These are phyloP conservation scores for Candida krabiensis DNA, from an alignment of 805 yeast genomes.

Conservation along the genomic window DNA sequence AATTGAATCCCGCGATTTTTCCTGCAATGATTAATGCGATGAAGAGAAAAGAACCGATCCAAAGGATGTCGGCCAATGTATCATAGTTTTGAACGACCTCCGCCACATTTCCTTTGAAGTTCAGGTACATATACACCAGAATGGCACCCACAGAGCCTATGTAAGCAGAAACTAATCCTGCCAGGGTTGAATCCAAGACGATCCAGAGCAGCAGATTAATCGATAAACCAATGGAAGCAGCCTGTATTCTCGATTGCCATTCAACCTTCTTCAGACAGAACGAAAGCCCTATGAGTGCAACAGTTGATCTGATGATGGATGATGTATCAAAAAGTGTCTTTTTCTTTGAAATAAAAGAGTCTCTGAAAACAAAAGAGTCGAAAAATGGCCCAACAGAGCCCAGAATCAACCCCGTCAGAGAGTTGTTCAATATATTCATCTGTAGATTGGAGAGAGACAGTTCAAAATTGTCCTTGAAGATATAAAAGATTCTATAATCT, in stretches of 20 bases:
- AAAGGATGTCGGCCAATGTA: slow-evolving; percentile 43
- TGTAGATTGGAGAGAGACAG: slow-evolving; percentile 20
- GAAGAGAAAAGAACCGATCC: slow-evolving; percentile 65
- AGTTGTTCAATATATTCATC: slow-evolving; percentile 27
- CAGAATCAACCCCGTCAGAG: slow-evolving; percentile 57
- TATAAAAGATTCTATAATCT: slow-evolving; percentile 34
- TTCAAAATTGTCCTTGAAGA: slow-evolving; percentile 28
- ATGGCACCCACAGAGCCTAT: slow-evolving; percentile 18
- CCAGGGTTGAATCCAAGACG: slow-evolving; percentile 25
- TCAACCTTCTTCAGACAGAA: slow-evolving; percentile 69
- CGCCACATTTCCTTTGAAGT: slow-evolving; percentile 3
- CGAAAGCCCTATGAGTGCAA: slow-evolving; percentile 68
- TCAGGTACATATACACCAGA: slow-evolving; percentile 11
- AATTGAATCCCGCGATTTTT: slow-evolving; percentile 66
- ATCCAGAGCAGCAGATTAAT: slow-evolving; percentile 69
- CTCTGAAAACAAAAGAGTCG: slow-evolving; percentile 24
- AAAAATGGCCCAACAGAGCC: slow-evolving; percentile 52
- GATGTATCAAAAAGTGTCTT: slow-evolving; percentile 16
- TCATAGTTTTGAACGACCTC: slow-evolving; percentile 11
- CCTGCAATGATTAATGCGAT: slow-evolving; percentile 68
- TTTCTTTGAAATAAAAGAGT: slow-evolving; percentile 1
- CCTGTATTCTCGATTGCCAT: slow-evolving; percentile 68
- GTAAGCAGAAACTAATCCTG: slow-evolving; percentile 22
- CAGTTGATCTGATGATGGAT: slow-evolving; percentile 40
- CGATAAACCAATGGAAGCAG: slow-evolving; percentile 60